Evolutionary conservation across 495 filamentous ascomycete genomes (phyloP).

Genomic region (Xanthoparmelia taractica): DNA sequence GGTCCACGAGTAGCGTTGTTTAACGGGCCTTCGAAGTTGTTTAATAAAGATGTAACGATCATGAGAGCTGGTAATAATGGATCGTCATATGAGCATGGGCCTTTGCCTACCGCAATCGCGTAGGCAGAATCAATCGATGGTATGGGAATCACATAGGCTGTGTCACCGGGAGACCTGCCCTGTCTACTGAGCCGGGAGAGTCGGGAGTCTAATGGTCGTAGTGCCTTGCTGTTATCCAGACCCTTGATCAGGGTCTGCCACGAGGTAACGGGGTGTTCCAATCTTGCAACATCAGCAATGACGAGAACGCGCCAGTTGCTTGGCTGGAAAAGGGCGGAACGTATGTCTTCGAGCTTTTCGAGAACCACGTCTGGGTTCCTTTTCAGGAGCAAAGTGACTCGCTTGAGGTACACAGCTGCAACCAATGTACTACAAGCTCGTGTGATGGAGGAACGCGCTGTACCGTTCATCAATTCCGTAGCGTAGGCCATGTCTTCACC

Average conservation of each 20-base stretch:
- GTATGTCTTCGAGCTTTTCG: slow-evolving; percentile 64
- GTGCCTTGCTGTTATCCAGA: slow-evolving; percentile 39
- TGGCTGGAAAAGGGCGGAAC: slow-evolving; percentile 63
- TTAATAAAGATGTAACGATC: slow-evolving; percentile 83
- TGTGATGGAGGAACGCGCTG: slow-evolving; percentile 59
- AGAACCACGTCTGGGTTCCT: slow-evolving; percentile 65
- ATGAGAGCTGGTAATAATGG: slow-evolving; percentile 74
- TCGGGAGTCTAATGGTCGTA: slow-evolving; percentile 53
- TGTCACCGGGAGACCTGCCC: slow-evolving; percentile 62
- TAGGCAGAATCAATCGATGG: slow-evolving; percentile 90
- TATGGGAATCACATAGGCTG: slow-evolving; percentile 79
- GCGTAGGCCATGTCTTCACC: slow-evolving; percentile 68
- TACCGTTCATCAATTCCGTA: slow-evolving; percentile 76
- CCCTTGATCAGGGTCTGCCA: slow-evolving; percentile 59
- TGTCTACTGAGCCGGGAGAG: slow-evolving; percentile 59
- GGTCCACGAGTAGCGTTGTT: slow-evolving; percentile 77
- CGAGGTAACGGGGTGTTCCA: slow-evolving; percentile 69
- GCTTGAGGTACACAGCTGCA: slow-evolving; percentile 80
- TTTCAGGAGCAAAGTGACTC: slow-evolving; percentile 67
- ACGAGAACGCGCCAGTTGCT: slow-evolving; percentile 80
- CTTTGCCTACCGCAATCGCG: slow-evolving; percentile 63
- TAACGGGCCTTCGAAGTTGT: slow-evolving; percentile 88
- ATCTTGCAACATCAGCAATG: slow-evolving; percentile 69
- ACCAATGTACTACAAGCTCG: slow-evolving; percentile 77
- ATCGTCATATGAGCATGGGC: slow-evolving; percentile 65